Conservation (phyloP, 768 basidiomycete genomes). For the Mycena vulgaris region DNA sequence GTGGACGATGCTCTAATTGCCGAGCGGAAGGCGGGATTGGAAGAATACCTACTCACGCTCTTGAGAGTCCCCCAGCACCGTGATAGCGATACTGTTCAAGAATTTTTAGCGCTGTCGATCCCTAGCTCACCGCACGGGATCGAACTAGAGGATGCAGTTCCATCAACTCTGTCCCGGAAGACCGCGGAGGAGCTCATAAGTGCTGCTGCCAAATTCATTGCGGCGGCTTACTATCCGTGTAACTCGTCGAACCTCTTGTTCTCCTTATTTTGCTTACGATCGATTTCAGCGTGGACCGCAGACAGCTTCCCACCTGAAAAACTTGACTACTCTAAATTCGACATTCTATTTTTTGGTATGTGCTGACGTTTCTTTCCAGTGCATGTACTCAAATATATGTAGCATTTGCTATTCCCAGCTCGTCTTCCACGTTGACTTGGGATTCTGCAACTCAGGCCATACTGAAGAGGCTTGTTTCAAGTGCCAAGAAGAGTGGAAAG, state of each 20-base stretch:
- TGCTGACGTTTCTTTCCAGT: background rate
- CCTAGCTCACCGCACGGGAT: constrained; percentile 27
- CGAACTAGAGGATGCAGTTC: constrained; percentile 57
- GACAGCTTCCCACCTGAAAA: constrained; percentile 43
- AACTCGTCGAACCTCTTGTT: background rate
- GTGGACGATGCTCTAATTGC: constrained; percentile 60
- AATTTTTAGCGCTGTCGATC: constrained; percentile 49
- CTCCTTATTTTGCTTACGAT: constrained; percentile 47
- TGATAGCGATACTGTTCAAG: constrained; percentile 46
- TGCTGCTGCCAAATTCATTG: constrained; percentile 35
- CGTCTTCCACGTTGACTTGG: constrained; percentile 58
- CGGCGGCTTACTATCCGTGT: constrained; percentile 51
- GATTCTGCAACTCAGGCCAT: constrained; percentile 57
- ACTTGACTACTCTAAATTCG: constrained; percentile 67
- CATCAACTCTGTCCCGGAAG: constrained; percentile 39
- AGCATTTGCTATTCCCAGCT: constrained; percentile 70
- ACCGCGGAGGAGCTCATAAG: constrained; percentile 26
- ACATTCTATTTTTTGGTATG: constrained; percentile 61
- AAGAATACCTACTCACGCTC: constrained; percentile 55
- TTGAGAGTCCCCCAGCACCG: constrained; percentile 48
- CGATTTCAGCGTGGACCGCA: constrained; percentile 49
- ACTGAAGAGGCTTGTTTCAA: constrained; percentile 61
- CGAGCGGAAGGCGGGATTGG: constrained; percentile 61
- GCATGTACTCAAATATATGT: background rate
- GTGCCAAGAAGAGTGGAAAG: constrained; percentile 60